These are phyloP conservation scores for Paecilomyces niveus DNA, from an alignment of 2,329 filamentous ascomycete species.

Conservation along the genomic window DNA sequence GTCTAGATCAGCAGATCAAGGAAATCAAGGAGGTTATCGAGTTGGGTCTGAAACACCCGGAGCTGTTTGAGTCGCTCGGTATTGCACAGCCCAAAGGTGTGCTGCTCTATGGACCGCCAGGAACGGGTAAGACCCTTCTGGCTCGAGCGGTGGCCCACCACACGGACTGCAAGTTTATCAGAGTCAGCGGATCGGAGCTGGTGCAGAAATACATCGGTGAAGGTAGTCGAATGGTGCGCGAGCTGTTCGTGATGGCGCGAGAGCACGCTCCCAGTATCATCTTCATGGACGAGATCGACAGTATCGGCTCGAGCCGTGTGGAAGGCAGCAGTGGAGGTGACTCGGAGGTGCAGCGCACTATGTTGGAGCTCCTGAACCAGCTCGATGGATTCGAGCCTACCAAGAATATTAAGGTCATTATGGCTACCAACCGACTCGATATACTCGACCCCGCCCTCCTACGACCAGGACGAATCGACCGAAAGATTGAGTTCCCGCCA, in stretches of 20 bases:
- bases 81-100: slow-evolving; percentile 98
- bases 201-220: slow-evolving; percentile 99
- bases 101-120: slow-evolving; percentile 88
- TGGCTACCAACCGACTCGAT: slow-evolving; percentile 97
- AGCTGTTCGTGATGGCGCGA: slow-evolving; percentile 97
- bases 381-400: slow-evolving; percentile 97
- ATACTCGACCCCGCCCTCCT: slow-evolving; percentile 93
- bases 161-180: slow-evolving; percentile 98
- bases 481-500: slow-evolving; percentile 98
- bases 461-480: slow-evolving; percentile 93
- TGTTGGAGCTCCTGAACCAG: slow-evolving; percentile 97
- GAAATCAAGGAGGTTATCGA: slow-evolving; percentile 99
- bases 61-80: slow-evolving; percentile 97
- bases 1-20: slow-evolving; percentile 97
- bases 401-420: slow-evolving; percentile 99
- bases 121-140: slow-evolving; percentile 93
- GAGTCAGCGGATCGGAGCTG: slow-evolving; percentile 89
- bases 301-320: slow-evolving; percentile 92
- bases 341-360: slow-evolving; percentile 95
- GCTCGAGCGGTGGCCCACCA: slow-evolving; percentile 95
- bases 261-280: slow-evolving; percentile 98
- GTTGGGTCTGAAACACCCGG: slow-evolving; percentile 93
- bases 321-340: slow-evolving; percentile 93
- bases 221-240: slow-evolving; percentile 94
- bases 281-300: slow-evolving; percentile 99